Percentiles rank a stretch among this genome's conserved stretches.
phyloP scores from a whole-genome alignment of 164 flowering plant genomes.

The Brasenia schreberi region DNA sequence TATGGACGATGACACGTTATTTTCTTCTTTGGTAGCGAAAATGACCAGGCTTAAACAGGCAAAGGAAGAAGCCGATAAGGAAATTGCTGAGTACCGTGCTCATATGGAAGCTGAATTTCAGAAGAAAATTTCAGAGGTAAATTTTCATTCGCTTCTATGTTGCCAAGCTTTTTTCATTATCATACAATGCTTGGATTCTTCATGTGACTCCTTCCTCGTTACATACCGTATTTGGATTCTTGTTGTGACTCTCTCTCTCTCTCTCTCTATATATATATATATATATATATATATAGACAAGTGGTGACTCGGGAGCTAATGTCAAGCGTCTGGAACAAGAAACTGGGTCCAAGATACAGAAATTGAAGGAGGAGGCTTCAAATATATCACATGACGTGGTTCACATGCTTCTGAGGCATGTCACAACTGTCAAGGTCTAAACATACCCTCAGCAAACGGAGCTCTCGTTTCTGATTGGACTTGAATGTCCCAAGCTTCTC shows the following conservation, averaged over 20 bases:
- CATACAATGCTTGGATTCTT: background rate
- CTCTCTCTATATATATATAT: constrained; percentile 15
- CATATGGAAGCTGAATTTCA: constrained; percentile 48
- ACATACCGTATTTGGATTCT: no score
- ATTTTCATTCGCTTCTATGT: background rate
- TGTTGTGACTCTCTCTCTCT: background rate
- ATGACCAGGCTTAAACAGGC: constrained; percentile 62
- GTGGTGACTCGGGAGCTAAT: constrained; percentile 90
- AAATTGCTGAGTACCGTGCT: constrained; percentile 46
- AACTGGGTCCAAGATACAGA: constrained; percentile 51
- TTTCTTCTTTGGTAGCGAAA: constrained; percentile 26
- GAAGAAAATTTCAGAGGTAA: constrained; percentile 46
- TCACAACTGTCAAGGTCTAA: constrained; percentile 64
- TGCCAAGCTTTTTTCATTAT: background rate
- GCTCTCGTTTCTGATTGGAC: no score
- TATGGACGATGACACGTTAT: constrained; percentile 1
- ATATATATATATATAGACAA: constrained; percentile 56
- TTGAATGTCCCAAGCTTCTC: no score
- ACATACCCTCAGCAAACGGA: background rate
- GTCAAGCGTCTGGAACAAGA: constrained; percentile 84
- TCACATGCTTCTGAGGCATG: constrained; percentile 71
- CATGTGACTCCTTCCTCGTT: no score
- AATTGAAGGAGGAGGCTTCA: constrained; percentile 46
- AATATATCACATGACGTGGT: constrained; percentile 63
- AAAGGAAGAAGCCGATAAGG: constrained; percentile 68